Base-by-base conservation (phyloP, 1,139 yeast species). In the Yamadazyma sp. region DNA sequence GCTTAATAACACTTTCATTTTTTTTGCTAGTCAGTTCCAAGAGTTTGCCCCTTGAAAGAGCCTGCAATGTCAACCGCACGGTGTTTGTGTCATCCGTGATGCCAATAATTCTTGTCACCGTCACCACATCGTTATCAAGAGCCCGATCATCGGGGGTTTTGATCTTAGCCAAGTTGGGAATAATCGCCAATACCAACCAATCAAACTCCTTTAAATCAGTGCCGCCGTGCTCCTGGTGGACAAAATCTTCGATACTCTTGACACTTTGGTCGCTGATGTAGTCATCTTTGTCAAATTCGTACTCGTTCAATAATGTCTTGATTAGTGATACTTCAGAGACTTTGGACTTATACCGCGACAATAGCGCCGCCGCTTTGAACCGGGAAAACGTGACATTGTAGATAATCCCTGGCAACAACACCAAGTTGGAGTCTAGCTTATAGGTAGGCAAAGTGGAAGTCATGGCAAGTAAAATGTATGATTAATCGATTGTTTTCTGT, bases 381-480 rank as follows among this genome's bases (percentile, higher is more conserved):
- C 73, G 61, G 26, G 73, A 60, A 40, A 79, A 74, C 1, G 78
- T 66, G 12, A 80, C 78, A 43, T 77, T 72, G 55, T 80, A 81
- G 21, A 78, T 67, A 35, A 80, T 73, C 0, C 86, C 86, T 1
- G 87, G 86, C 11, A 80, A 54, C 26, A 79, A 64, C 11, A 80
- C 77, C 42, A 79, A 56, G 46, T 64, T 68, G 31, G 73, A 67
- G 50, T 69, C 76, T 28, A 69, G 57, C 38, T 60, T 61, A 51
- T 70, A 70, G 24, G 67, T 61, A 25, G 77, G 76, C 35, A 71
- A 56, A 13, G 44, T 35, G n/a, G 41, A 35, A 31, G 31, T 25
- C 46, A 45, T 42, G 35, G 16, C 29, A 26, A 4, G 12, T 22
- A 15, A 5, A 27, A 27, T 3, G 10, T n/a, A n/a, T 8, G 14